These are phyloP conservation scores for Parascedosporium putredinis DNA, from an alignment of 2,329 filamentous ascomycete genomes.

Conservation along the genomic window DNA sequence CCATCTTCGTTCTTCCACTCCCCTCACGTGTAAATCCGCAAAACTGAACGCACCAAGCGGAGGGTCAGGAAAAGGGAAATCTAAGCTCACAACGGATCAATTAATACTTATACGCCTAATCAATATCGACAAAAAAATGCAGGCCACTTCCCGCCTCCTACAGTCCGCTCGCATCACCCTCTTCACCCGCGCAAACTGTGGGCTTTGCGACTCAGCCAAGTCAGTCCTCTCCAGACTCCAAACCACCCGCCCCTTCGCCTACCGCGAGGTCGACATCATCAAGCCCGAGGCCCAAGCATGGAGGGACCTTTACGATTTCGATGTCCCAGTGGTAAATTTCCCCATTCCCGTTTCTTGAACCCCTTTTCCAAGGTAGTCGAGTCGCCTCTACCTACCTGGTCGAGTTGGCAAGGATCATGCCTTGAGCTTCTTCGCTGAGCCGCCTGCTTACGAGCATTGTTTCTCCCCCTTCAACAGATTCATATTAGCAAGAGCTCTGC, in stretches of 20 bases:
- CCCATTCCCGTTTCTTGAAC: background rate
- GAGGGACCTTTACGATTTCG: conserved; percentile 69
- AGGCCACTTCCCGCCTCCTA: conserved; percentile 36
- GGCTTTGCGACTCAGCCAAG: conserved; percentile 59
- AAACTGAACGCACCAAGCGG: too few species aligned
- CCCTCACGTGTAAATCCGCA: too few species aligned
- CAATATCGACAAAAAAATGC: conserved; percentile 29
- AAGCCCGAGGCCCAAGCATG: conserved; percentile 51
- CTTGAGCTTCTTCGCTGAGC: background rate
- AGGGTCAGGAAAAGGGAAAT: too few species aligned
- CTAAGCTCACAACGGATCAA: background rate
- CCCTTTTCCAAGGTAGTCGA: too few species aligned
- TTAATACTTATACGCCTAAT: background rate
- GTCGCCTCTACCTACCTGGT: background rate
- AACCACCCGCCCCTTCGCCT: conserved; percentile 50
- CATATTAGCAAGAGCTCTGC: conserved; percentile 49
- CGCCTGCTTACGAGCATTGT: background rate
- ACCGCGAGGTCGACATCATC: conserved; percentile 61
- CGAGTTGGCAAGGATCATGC: background rate
- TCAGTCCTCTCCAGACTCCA: conserved; percentile 44
- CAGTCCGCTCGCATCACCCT: conserved; percentile 58
- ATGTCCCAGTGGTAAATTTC: conserved; percentile 60
- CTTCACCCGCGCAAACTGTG: conserved; percentile 63
- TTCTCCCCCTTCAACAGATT: conserved; percentile 34
- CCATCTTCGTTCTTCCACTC: too few species aligned